Base-by-base conservation (phyloP, 2,329 filamentous ascomycete genomes). In the Chalaropsis thielavioides region DNA sequence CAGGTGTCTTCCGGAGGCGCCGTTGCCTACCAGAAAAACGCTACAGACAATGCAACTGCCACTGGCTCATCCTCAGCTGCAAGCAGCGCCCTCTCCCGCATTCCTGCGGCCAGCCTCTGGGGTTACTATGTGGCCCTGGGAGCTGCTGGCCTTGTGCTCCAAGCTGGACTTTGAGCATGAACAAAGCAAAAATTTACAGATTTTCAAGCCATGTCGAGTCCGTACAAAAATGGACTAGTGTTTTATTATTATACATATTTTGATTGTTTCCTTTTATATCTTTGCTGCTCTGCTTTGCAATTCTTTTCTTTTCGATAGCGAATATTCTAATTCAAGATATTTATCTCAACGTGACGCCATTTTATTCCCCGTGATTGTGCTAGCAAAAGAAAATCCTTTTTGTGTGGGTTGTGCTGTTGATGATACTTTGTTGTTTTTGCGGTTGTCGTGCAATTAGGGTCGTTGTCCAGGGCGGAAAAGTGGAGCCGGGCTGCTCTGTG, bases 1-100 rank as follows among this genome's bases (percentile, higher is more conserved):
- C 89, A 94, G 77, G 71, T 75, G 38, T 85, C 87, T 70, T 90
- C 87, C 17, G 90, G 83, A 1, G 90, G 89, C 0, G 83, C 82
- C 65, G 76, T 77, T 0, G 74, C 80, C 5, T 82, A 64, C 35
- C 13, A 10, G 8, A 44, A 58, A 8, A 58, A 58, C 10, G 13
- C 31, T 19, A 41, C 3, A 19, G 56, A 15, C 17, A 11, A 19
- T 31, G 22, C 17, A 27, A 46, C 22, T 19, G 24, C 17, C 8
- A 43, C 41, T 19, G 24, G 22, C 38, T 27, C 51, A 6, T 27
- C 15, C 6, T 6, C 22, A 5, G 3, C 24, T 2, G 51, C 11
- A 6, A 56, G 51, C 1, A 15, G 24, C 4, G 13, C 22, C 7
- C 22, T 56, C 6, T 56, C 51, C 24, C 11, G n/a, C 24, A 56